Evolutionary conservation across 164 flowering plant species (phyloP), one percentile per base, ranked within the genome.

Genomic region (Saururus chinensis): DNA sequence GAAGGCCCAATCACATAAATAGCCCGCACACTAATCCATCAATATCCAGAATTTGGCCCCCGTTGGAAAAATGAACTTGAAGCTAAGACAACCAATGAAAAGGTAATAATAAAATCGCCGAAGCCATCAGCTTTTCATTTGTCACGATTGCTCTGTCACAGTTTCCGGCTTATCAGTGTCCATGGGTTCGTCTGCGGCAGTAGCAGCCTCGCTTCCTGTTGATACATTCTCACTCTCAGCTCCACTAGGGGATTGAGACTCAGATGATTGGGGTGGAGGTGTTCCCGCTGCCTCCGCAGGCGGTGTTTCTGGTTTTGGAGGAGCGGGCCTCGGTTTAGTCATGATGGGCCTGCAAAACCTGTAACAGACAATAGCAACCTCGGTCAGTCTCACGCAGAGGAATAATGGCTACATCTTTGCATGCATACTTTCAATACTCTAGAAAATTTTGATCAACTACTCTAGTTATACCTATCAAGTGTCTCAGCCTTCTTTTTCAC

Each of bases 291-390:
- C 71, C 53, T 80, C 60, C 45, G 70, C 87, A 61, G 66, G 35
- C 0, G 84, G 68, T 51, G 78, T 69, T 49, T 79, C 86, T 30
- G 87, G 81, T 61, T 88, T 92, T 61, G 77, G 67, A 20, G 65
- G 60, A 22, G 79, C 80, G 45, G 93, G 89, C 70, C 78, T 87
- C 19, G 92, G 88, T 57, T 89, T 89, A 0, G 79, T 87, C 92
- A 89, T 87, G 57, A 84, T 76, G 0, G 97, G 95, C 76, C 87
- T 77, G 73, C 95, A 84, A 40, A 83, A 71, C 92, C 95, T 89
- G 83, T 63, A 24, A 24, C 56, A 24, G 54, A 41, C 13, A 60
- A 1, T 6, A n/a, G 56, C 7, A 17, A 17, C 6, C 19, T 53
- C 10, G 21, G 56, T n/a, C 21, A 53, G 17, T 9, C 20, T 17